phyloP scores from a whole-genome alignment of 345 rosid species.

The Citrus hindsii region DNA sequence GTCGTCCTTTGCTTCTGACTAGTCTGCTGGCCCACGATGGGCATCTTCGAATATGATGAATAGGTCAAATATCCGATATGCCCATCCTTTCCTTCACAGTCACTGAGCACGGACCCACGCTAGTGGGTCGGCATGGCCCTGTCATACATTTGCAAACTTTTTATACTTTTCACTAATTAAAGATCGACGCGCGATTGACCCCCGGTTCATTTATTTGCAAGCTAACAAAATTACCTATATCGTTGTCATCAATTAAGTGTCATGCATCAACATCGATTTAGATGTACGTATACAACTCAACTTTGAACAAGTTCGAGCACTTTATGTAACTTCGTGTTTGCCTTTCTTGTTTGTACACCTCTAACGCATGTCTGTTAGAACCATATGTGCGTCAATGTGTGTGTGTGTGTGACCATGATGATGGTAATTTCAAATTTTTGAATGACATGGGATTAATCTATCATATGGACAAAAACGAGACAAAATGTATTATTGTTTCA shows the following conservation, averaged over 20 bases:
- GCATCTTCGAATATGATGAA: too few species aligned
- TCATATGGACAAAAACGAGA: too few species aligned
- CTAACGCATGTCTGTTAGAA: too few species aligned
- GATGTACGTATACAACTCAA: background rate
- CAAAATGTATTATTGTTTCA: too few species aligned
- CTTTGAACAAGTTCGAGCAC: background rate
- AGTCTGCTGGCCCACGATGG: constrained; percentile 28
- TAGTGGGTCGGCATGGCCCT: background rate
- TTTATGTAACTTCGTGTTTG: too few species aligned
- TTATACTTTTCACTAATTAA: background rate
- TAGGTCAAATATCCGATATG: too few species aligned
- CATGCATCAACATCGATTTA: background rate
- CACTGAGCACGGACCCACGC: background rate
- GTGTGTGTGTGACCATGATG: background rate
- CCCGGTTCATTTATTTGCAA: background rate
- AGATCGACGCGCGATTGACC: background rate
- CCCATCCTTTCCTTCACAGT: too few species aligned
- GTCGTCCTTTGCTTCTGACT: background rate
- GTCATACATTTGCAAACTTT: background rate
- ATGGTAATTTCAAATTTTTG: background rate
- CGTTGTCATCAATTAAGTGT: background rate
- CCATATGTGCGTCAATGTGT: too few species aligned
- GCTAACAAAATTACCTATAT: background rate
- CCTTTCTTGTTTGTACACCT: background rate
- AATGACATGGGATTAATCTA: too few species aligned